phyloP scores from a whole-genome alignment of 495 filamentous ascomycete species.

The Geoglossum glabrum region DNA sequence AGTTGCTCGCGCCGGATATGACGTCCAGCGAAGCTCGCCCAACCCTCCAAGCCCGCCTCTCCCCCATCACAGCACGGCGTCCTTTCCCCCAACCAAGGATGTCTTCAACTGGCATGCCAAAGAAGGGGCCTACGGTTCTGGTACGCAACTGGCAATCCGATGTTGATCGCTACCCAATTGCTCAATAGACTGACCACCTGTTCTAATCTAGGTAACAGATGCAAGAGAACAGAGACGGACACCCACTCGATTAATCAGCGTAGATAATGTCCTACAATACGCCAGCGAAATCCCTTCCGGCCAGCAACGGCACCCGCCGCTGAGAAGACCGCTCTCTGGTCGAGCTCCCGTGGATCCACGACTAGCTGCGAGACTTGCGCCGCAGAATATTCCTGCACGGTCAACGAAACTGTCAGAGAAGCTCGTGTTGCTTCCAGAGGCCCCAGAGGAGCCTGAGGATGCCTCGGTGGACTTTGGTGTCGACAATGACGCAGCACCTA shows the following conservation, averaged over 20 bases:
- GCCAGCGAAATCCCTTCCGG: constrained; percentile 88
- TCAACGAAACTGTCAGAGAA: constrained; percentile 91
- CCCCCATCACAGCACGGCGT: neutral
- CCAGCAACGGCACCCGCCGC: constrained; percentile 60
- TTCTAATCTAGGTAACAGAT: constrained; percentile 32
- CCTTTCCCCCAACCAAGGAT: neutral
- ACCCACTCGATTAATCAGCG: constrained; percentile 69
- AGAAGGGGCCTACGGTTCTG: constrained; percentile 8
- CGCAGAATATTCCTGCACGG: constrained; percentile 65
- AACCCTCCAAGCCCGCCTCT: neutral
- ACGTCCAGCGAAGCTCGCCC: neutral
- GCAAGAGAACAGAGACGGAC: constrained; percentile 28
- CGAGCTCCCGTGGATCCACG: constrained; percentile 22
- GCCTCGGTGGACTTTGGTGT: constrained; percentile 26
- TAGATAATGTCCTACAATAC: constrained; percentile 89
- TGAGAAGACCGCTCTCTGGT: constrained; percentile 30
- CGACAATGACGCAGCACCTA: constrained; percentile 46
- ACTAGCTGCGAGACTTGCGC: constrained; percentile 26
- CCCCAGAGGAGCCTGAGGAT: constrained; percentile 22
- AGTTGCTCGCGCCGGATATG: too few species aligned
- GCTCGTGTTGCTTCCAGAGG: constrained; percentile 82
- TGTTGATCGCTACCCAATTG: neutral
- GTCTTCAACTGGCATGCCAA: constrained; percentile 1
- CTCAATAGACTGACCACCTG: neutral
- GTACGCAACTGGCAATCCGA: neutral